Base-by-base conservation (phyloP, 2,329 filamentous ascomycete species). In the Didymella lethalis region DNA sequence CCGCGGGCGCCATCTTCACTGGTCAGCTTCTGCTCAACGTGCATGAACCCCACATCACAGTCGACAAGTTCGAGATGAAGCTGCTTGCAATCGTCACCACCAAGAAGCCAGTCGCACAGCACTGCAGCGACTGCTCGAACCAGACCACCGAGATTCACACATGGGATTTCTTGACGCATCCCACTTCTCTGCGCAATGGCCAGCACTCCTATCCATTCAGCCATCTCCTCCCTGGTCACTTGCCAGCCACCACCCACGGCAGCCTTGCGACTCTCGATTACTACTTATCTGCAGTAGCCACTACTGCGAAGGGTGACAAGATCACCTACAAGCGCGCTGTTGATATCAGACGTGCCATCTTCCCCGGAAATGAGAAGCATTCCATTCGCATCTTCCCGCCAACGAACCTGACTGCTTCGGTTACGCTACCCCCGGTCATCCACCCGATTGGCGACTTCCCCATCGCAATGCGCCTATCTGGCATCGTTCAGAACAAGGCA, bases 341-440 rank as follows among this genome's bases (percentile, higher is more conserved):
- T 44, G 83, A 88, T 54, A 85, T 98, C 66, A 89, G 89, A 80
- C 91, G 94, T 62, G 90, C 93, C 32, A 86, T 98, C 26, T 84
- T 90, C 52, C 87, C 91, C 2, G 90, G 92, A 48, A 84, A 86
- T 52, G 92, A 96, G 61, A 94, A 96, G 79, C 89, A 93, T 78
- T 96, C 91, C 16, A 88, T 97, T 63, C 92, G 94, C 72, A 91
- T 98, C 72, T 99, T 99, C 79, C 95, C 94, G 47, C 94, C 95
- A 0, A 99, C 95, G 66, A 95, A 96, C 79, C 89, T 99, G 71
- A 93, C 92, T 66, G 91, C 92, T 58, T 89, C 88, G 71, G 90
- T 95, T 63, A 88, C 92, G 70, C 89, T 96, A 64, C 90, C 90
- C 46, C 87, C 91, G 36, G 87, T 96, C 64, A 88, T 97, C 63